Base-by-base conservation (phyloP, 2,329 filamentous ascomycete genomes). In the Ascochyta fabae region DNA sequence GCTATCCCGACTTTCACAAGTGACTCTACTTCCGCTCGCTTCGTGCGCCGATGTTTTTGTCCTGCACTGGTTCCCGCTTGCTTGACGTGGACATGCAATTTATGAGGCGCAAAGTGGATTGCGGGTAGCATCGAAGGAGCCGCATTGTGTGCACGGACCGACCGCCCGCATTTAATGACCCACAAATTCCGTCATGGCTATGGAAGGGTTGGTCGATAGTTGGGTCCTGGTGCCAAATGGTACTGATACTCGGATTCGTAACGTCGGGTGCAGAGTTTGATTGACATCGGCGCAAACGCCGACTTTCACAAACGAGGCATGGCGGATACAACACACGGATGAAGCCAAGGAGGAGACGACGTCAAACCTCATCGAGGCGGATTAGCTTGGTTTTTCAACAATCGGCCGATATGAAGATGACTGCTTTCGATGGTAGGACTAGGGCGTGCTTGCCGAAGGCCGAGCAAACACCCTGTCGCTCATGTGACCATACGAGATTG, bases 131-230 rank as follows among this genome's bases (percentile, higher is more conserved):
- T 48, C 39, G 26, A 43, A 53, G 29, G 50, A 53, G 50, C 43
- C 44, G 50, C 50, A 48, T 9, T n/a, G 19, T 23, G 22, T n/a
- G 43, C 27, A 42, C 38, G 47, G 38, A 46, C 43, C 24, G 23
- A 16, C 40, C 27, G 10, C 26, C 8, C 10, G 2, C 13, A 29
- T 12, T 10, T 4, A 12, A 33, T 27, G 41, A 41, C 35, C 49
- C 49, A 34, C 49, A 52, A 3, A 40, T 46, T 53, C 35, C 41
- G 49, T 47, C 49, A 47, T 53, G 6, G 38, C 42, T 8, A 29
- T 23, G 35, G 22, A 26, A 16, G 19, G 23, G 3, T 6, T 47
- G 19, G 43, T 41, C 50, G 42, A 42, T 36, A 36, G n/a, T 43
- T 39, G 43, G 16, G 38, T 7, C 31, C 24, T 44, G 38, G 16